Evolutionary conservation across 371 early-diverging fungal species (phyloP).

Genomic region (Syncephalastrum sp.): DNA sequence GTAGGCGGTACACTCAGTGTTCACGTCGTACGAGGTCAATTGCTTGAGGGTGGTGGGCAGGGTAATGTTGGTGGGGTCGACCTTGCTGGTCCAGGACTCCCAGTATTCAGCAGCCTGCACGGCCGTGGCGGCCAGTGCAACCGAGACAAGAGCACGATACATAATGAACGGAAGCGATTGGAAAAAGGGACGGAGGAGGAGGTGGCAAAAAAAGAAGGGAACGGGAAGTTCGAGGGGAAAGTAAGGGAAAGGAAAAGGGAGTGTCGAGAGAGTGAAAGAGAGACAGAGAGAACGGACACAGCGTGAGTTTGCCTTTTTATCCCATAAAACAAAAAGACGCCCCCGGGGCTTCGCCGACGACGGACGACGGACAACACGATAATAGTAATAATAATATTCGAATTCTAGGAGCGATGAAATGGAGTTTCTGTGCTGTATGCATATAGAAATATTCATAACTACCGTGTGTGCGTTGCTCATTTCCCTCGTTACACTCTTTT

Average conservation of each 20-base stretch:
- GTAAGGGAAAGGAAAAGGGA: background rate
- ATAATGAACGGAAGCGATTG: background rate
- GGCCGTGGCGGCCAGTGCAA: slow-evolving; percentile 9
- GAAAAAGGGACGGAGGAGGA: slow-evolving; percentile 11
- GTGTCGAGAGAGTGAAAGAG: background rate
- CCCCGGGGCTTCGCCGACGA: too few species aligned
- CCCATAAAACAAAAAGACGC: too few species aligned
- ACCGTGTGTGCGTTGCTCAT: too few species aligned
- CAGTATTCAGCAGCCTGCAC: slow-evolving; percentile 20
- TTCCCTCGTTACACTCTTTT: too few species aligned
- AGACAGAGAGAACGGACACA: too few species aligned
- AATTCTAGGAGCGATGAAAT: too few species aligned
- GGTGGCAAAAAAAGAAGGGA: slow-evolving; percentile 1
- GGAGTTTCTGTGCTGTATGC: too few species aligned
- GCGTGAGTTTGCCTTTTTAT: too few species aligned
- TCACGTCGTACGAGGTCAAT: slow-evolving; percentile 28
- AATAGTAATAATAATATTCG: too few species aligned
- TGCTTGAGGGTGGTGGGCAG: slow-evolving; percentile 43
- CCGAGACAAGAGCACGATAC: slow-evolving; percentile 7
- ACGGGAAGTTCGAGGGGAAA: background rate
- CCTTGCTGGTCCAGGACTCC: slow-evolving; percentile 19
- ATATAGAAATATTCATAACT: too few species aligned
- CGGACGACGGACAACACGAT: too few species aligned
- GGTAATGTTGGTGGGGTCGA: slow-evolving; percentile 30
- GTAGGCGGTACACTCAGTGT: slow-evolving; percentile 19